Evolutionary conservation across 305 asterid genomes (phyloP), one percentile per base, ranked within the genome.

Genomic region (Rubia tinctorum): DNA sequence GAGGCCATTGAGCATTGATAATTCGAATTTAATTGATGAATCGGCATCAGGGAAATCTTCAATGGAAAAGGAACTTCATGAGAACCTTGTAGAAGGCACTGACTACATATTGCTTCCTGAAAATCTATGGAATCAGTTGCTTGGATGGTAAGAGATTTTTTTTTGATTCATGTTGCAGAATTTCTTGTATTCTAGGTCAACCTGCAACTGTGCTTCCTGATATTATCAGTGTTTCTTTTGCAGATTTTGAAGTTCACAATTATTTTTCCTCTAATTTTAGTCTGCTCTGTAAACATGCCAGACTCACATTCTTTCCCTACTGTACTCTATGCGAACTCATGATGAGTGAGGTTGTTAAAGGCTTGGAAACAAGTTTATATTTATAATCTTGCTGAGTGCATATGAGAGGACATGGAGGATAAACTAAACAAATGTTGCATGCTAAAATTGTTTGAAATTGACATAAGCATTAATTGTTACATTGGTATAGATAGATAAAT

Each of bases 71-170:
- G 99, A 92, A 82, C 93, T 95, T 75, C 96, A 84, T 80, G 97
- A 92, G 76, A 89, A 96, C 73, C 84, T 92, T 76, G 96, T 92
- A 64, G 99, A 95, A 89, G 99, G 99, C 80, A 95, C 96, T 20
- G 97, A 95, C 85, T 95, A 92, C 83, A 92, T 95, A 87, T 84
- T 95, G 84, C 93, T 95, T 80, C 98, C 99, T 0, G 84, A 88
- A 84, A 90, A 84, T 75, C 92, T 90, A 71, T 95, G 99, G 99
- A 87, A 85, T 83, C 87, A 87, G 73, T 85, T 95, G 65, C 82
- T 84, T 74, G 81, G 85, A 75, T 95, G 96, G 99, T 95, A 79
- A 88, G 97, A 75, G 65, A 14, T 76, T 75, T 75, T 68, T 39
- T 49, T 49, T 23, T 66, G 23, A 20, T 66, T 20, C 39, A 62